Percentiles rank a stretch among this genome's conserved stretches.
Evolutionary conservation across 768 basidiomycete genomes (phyloP).

Genomic region (Rhodotorula diobovata): DNA sequence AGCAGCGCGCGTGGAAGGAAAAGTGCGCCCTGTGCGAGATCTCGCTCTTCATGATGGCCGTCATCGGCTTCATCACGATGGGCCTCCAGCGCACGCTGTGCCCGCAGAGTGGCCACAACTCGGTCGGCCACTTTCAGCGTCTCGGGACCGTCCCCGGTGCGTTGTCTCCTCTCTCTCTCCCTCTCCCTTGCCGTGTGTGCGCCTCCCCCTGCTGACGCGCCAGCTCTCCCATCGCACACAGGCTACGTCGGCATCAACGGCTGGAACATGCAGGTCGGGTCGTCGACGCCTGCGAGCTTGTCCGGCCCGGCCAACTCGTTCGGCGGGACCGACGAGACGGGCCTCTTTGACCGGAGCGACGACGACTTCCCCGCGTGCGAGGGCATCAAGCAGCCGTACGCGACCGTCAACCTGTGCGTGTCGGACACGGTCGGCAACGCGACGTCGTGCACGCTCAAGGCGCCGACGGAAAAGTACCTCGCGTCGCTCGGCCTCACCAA

Average conservation of each 20-base stretch:
- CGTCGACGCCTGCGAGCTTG: conserved; percentile 57
- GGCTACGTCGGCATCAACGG: conserved; percentile 75
- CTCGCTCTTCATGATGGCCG: conserved; percentile 68
- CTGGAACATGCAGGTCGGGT: conserved; percentile 66
- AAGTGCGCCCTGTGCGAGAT: conserved; percentile 91
- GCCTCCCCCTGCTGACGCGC: not conserved
- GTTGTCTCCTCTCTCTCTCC: not conserved
- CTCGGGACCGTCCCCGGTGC: conserved; percentile 54
- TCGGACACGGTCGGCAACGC: conserved; percentile 48
- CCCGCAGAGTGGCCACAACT: conserved; percentile 56
- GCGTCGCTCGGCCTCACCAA: conserved; percentile 60
- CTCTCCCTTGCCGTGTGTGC: not conserved
- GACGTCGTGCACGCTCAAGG: conserved; percentile 62
- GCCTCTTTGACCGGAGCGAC: conserved; percentile 67
- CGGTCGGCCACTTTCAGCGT: conserved; percentile 51
- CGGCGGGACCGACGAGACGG: conserved; percentile 85
- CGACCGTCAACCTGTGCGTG: conserved; percentile 68
- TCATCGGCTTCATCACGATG: conserved; percentile 86
- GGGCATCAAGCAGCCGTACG: conserved; percentile 59
- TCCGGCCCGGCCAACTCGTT: conserved; percentile 54
- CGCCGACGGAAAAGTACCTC: conserved; percentile 59
- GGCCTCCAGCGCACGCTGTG: conserved; percentile 90
- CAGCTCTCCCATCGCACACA: conserved; percentile 25
- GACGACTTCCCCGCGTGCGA: conserved; percentile 64
- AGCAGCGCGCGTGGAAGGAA: conserved; percentile 92